Evolutionary conservation across 257 asterid genomes (phyloP), one percentile per base, ranked within the genome.

Genomic region (Plectranthus barbatus): DNA sequence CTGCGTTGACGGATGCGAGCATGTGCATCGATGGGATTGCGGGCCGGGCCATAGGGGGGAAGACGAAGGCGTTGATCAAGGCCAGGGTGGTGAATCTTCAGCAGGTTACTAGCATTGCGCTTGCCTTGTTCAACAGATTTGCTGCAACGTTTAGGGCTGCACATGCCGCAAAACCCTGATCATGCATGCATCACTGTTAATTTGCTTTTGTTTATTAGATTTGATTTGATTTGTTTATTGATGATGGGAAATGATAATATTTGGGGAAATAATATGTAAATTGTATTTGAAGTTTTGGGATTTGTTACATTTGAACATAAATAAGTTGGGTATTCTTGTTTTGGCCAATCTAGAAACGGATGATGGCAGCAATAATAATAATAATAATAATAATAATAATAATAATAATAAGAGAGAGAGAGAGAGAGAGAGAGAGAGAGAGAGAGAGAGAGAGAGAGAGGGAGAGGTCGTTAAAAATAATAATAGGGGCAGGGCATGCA

Each of bases 81-180:
- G 78, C 81, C 31, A 76, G 74, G 83, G 89, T 87, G 26, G 40
- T 77, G 50, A 76, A 76, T 64, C 83, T 82, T 66, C 77, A 81
- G 9, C 87, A 90, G 42, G 81, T 85, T 0, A 84, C 95, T 11
- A 86, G 95, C 72, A 84, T 67, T 71, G 82, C 86, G 4, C 73
- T 90, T 18, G 94, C 95, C 18, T 79, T 87, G 82, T 75, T 90
- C 73, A 81, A 81, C 36, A 73, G 73, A 42, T 90, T 80, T 72
- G 97, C 92, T 49, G 80, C 80, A 9, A 74, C 77, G 61, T 78
- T 71, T 52, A 71, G 58, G 45, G 55, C 80, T 0, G 49, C 70
- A 14, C 49, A 69, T 56, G 60, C 33, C 29, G 36, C 37, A 21
- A 67, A 66, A 20, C 79, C 77, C 18, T 34, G 50, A 34, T 46